These are phyloP conservation scores for Aspergillus steynii DNA, from an alignment of 495 filamentous ascomycete species.

Conservation along the genomic window DNA sequence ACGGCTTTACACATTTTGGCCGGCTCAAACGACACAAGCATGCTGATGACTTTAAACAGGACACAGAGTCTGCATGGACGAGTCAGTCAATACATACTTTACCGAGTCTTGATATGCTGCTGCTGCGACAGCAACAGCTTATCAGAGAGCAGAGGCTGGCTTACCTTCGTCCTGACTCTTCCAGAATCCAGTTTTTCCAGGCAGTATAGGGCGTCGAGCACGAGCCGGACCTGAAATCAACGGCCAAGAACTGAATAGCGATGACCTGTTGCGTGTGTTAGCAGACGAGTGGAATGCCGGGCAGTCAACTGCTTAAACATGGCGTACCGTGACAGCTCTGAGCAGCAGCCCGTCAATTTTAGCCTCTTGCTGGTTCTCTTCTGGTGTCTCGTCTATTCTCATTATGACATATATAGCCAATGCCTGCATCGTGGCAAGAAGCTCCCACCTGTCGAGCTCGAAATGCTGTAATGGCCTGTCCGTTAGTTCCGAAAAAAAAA, in stretches of 20 bases:
- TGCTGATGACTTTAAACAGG: conserved; percentile 42
- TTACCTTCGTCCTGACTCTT: conserved; percentile 28
- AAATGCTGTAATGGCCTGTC: conserved; percentile 21
- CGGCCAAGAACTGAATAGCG: too few species aligned
- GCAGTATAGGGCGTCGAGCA: conserved; percentile 15
- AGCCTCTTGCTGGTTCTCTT: conserved; percentile 45
- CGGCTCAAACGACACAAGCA: conserved; percentile 49
- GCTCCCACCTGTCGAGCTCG: conserved; percentile 35
- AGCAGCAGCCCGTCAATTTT: conserved; percentile 39
- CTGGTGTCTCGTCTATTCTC: conserved; percentile 31
- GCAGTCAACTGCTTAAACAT: conserved; percentile 26
- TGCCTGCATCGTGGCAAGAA: conserved; percentile 46
- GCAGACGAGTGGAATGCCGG: conserved; percentile 15
- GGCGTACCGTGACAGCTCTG: conserved; percentile 36
- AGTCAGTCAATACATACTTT: conserved; percentile 25
- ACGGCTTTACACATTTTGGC: conserved; percentile 39
- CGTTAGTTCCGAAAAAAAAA: conserved; percentile 9
- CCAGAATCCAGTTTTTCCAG: conserved; percentile 49
- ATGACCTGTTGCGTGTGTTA: conserved; percentile 2
- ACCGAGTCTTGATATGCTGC: conserved; percentile 17
- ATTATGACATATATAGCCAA: conserved; percentile 44
- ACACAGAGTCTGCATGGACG: conserved; percentile 31
- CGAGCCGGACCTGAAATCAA: too few species aligned
- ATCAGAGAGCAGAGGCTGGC: neutral
- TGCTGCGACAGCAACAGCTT: too few species aligned